Conservation (phyloP, 2,329 filamentous ascomycete species). For the Coniella vitis region DNA sequence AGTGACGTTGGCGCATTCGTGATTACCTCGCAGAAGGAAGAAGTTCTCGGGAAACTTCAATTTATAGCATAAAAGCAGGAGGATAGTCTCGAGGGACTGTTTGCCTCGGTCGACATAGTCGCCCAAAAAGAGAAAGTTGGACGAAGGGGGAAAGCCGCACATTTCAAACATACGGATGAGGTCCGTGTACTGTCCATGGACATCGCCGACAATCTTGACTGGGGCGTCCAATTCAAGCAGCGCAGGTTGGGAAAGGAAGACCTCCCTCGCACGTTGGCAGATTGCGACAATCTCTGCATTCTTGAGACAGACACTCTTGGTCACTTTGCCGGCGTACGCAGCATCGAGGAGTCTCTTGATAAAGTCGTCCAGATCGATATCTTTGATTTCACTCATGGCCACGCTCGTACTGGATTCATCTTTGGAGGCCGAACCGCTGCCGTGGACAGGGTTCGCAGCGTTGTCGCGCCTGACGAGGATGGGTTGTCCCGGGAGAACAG, state of each 20-base stretch:
- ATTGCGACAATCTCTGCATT: conserved; percentile 96
- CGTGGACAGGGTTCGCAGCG: conserved; percentile 58
- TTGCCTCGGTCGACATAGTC: conserved; percentile 97
- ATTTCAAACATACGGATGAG: conserved; percentile 96
- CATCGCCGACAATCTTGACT: conserved; percentile 96
- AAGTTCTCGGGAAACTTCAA: conserved; percentile 97
- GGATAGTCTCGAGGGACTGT: conserved; percentile 89
- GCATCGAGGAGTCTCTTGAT: conserved; percentile 92
- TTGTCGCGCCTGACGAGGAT: conserved; percentile 81
- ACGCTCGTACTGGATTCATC: conserved; percentile 47
- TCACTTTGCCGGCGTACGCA: conserved; percentile 92
- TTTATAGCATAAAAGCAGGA: conserved; percentile 91
- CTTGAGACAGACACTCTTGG: conserved; percentile 93
- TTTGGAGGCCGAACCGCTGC: conserved; percentile 35
- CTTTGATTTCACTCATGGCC: conserved; percentile 84
- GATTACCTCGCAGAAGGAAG: conserved; percentile 88
- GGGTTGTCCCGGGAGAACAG: conserved; percentile 73
- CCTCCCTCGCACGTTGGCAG: conserved; percentile 80
- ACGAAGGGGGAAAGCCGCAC: conserved; percentile 88
- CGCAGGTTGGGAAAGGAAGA: conserved; percentile 86
- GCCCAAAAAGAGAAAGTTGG: conserved; percentile 90
- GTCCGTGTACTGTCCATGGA: conserved; percentile 95
- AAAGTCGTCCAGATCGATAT: conserved; percentile 93
- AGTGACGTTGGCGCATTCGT: conserved; percentile 94
- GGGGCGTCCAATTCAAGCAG: conserved; percentile 87